Percentiles rank a stretch among this genome's conserved stretches.
These are phyloP conservation scores for Ophiorrhiza pumila DNA, from an alignment of 257 asterid species.

Conservation along the genomic window DNA sequence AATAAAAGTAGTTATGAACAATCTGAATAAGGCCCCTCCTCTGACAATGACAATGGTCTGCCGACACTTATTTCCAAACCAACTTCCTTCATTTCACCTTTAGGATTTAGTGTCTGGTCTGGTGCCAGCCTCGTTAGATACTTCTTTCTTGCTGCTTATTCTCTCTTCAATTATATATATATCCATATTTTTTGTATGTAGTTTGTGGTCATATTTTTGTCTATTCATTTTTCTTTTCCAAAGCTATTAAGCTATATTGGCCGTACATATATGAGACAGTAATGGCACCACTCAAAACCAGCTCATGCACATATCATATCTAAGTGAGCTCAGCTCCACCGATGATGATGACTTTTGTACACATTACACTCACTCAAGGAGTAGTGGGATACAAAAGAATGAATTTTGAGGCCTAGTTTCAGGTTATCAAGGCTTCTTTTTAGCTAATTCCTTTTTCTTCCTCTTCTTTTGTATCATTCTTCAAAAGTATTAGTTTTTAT, in stretches of 20 bases:
- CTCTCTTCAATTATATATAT: too few species aligned
- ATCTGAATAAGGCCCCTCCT: slow-evolving; percentile 8
- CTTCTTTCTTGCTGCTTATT: neutral
- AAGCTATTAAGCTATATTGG: neutral
- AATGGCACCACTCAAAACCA: neutral
- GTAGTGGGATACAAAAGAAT: neutral
- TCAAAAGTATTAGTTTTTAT: neutral
- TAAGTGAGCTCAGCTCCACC: slow-evolving; percentile 6
- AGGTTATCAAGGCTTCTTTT: neutral
- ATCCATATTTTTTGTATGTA: too few species aligned
- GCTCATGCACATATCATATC: slow-evolving; percentile 8
- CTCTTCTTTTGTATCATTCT: neutral
- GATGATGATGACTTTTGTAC: neutral
- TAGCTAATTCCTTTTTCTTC: neutral
- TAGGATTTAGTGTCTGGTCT: slow-evolving; percentile 22
- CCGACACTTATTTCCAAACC: slow-evolving; percentile 64
- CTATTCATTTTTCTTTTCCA: neutral
- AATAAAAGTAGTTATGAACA: neutral
- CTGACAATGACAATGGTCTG: slow-evolving; percentile 51
- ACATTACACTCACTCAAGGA: neutral
- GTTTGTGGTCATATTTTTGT: slow-evolving; percentile 29
- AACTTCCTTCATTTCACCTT: slow-evolving; percentile 14
- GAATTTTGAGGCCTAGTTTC: neutral
- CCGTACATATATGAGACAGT: neutral
- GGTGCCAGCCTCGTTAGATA: slow-evolving; percentile 1